Conservation (phyloP, 768 basidiomycete species). For the Pisolithus marmoratus region DNA sequence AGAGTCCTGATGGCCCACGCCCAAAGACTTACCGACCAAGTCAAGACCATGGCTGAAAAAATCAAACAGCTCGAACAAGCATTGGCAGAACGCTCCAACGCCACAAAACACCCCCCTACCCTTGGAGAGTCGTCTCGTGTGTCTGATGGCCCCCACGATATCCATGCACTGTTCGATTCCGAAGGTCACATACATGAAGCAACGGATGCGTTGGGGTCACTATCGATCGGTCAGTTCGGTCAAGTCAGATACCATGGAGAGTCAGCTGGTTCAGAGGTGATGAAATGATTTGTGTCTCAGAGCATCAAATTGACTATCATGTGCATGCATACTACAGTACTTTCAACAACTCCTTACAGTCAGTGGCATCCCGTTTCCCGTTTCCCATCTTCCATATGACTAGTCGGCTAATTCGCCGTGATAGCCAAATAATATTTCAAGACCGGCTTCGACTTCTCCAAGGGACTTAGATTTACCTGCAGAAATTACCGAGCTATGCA, state of each 20-base stretch:
- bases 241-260: conserved; percentile 46
- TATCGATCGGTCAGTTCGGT: conserved; percentile 45
- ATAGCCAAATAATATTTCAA: conserved; percentile 4
- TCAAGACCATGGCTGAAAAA: conserved; percentile 35
- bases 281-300: conserved; percentile 1
- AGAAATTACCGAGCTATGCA: conserved; percentile 40
- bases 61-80: conserved; percentile 44
- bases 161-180: conserved; percentile 16
- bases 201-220: conserved; percentile 40
- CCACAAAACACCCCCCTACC: conserved; percentile 14
- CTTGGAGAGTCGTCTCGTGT: conserved; percentile 4
- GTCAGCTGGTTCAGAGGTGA: conserved; percentile 45
- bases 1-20: conserved; percentile 50
- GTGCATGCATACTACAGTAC: conserved; percentile 23
- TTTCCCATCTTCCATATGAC: neutral
- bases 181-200: conserved; percentile 19
- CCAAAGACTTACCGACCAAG: conserved; percentile 42
- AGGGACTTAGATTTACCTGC: conserved; percentile 32
- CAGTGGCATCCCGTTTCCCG: neutral
- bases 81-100: conserved; percentile 19
- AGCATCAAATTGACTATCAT: neutral
- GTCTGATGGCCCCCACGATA: conserved; percentile 6
- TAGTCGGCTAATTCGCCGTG: conserved; percentile 7
- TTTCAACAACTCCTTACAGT: conserved; percentile 32
- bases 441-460: conserved; percentile 10